Percentiles rank a stretch among this genome's conserved stretches.
Evolutionary conservation across 805 yeast genomes (phyloP).

Genomic region (Huiozyma sinensis): DNA sequence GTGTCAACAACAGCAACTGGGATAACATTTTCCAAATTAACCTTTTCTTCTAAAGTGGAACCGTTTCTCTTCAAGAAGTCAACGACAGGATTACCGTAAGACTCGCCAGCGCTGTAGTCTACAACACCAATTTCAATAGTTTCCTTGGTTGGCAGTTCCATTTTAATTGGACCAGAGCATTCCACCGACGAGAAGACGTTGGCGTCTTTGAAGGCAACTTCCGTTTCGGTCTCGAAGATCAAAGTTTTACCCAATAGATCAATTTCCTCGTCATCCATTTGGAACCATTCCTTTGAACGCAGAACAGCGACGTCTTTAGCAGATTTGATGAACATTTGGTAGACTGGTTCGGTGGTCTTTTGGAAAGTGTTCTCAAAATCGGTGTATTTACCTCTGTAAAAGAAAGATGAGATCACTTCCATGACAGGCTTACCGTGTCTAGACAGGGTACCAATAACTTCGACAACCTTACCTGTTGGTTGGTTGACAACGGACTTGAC

Average conservation of each 20-base stretch:
- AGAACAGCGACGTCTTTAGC: constrained; percentile 88
- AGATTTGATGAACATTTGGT: constrained; percentile 59
- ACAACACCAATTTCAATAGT: constrained; percentile 73
- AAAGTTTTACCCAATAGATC: constrained; percentile 71
- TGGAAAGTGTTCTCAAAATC: constrained; percentile 92
- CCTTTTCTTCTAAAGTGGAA: constrained; percentile 86
- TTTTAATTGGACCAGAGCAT: constrained; percentile 74
- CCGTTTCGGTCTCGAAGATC: constrained; percentile 82
- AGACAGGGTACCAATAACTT: constrained; percentile 80
- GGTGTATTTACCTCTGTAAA: constrained; percentile 84
- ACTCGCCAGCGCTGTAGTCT: constrained; percentile 79
- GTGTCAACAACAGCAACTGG: constrained; percentile 55
- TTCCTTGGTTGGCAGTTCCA: constrained; percentile 90
- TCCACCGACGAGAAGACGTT: constrained; percentile 66
- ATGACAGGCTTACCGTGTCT: constrained; percentile 71
- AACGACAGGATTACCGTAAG: constrained; percentile 95
- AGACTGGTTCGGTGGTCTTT: constrained; percentile 78
- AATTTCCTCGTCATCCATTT: constrained; percentile 53
- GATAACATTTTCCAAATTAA: constrained; percentile 79
- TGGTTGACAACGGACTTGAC: constrained; percentile 84
- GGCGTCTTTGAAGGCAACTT: constrained; percentile 68
- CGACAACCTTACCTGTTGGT: constrained; percentile 89
- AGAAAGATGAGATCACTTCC: constrained; percentile 92
- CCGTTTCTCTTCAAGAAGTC: constrained; percentile 91
- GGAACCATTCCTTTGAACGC: constrained; percentile 97